phyloP scores from a whole-genome alignment of 2,329 filamentous ascomycete genomes.

The Pleomassaria siparia region DNA sequence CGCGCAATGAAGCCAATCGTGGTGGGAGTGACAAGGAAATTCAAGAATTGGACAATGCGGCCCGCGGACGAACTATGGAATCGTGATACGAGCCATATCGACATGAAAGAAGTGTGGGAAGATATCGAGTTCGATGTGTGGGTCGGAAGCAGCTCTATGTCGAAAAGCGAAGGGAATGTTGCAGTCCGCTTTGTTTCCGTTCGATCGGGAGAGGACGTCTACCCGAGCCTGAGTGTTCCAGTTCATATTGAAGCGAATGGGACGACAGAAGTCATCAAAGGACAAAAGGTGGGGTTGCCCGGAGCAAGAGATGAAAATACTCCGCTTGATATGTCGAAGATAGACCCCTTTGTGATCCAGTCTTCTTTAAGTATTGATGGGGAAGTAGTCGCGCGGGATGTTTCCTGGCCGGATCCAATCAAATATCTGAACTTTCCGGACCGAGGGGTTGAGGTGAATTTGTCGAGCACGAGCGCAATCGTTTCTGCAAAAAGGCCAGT shows the following conservation, averaged over 20 bases:
- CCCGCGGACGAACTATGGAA: slow-evolving; percentile 28
- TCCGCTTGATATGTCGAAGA: slow-evolving; percentile 12
- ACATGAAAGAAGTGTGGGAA: slow-evolving; percentile 21
- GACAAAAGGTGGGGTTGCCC: slow-evolving; percentile 7
- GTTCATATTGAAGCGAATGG: slow-evolving; percentile 17
- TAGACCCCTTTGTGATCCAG: slow-evolving; percentile 22
- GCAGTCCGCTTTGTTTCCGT: slow-evolving; percentile 17
- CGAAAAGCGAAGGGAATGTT: slow-evolving; percentile 10
- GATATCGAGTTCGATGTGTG: slow-evolving; percentile 22
- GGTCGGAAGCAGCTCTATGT: slow-evolving; percentile 14
- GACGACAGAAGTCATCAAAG: slow-evolving; percentile 18
- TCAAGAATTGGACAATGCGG: slow-evolving; percentile 23
- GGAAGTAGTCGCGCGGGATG: slow-evolving; percentile 13
- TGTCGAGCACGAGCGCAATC: slow-evolving; percentile 7
- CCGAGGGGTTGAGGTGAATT: slow-evolving; percentile 12
- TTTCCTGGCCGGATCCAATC: slow-evolving; percentile 27
- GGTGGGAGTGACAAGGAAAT: slow-evolving; percentile 20
- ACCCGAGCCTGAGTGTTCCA: slow-evolving; percentile 1
- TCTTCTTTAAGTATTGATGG: slow-evolving; percentile 11
- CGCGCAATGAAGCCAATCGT: slow-evolving; percentile 18
- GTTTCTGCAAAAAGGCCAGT: slow-evolving; percentile 18
- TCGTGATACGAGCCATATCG: slow-evolving; percentile 30
- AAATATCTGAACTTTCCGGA: slow-evolving; percentile 21
- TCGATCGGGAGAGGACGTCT: slow-evolving; percentile 13
- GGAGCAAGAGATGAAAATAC: slow-evolving; percentile 7